Evolutionary conservation across 352 stramenopile genomes (phyloP).

Genomic region (Halophytophthora polymorphica): DNA sequence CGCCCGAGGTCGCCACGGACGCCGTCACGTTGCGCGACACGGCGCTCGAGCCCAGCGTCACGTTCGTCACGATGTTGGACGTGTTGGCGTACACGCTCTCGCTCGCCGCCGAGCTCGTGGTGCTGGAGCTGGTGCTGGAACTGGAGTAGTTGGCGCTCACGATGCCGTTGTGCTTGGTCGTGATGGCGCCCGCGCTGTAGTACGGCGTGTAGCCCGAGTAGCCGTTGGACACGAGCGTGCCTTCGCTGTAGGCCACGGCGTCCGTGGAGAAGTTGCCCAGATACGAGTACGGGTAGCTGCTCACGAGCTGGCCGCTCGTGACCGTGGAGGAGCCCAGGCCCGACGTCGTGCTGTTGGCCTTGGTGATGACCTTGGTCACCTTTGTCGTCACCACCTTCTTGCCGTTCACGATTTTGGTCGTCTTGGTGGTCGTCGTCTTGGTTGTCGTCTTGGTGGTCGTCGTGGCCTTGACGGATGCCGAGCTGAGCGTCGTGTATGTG

Average conservation of each 20-base stretch:
- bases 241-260: conserved; percentile 28
- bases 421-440: conserved; percentile 40
- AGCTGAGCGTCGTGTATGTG: conserved; percentile 34
- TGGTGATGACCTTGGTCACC: conserved; percentile 35
- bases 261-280: conserved; percentile 42
- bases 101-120: conserved; percentile 16
- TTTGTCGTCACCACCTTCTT: conserved; percentile 56
- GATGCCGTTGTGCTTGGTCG: conserved; percentile 55
- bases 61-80: conserved; percentile 34
- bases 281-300: conserved; percentile 41
- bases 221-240: conserved; percentile 38
- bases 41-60: conserved; percentile 36
- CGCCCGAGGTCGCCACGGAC: conserved; percentile 46
- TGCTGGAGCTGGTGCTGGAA: conserved; percentile 24
- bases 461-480: conserved; percentile 33
- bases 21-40: conserved; percentile 38
- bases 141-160: conserved; percentile 37
- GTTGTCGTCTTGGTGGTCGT: conserved; percentile 44
- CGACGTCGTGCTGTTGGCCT: conserved; percentile 30
- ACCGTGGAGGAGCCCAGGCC: conserved; percentile 29
- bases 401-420: conserved; percentile 44
- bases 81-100: conserved; percentile 36
- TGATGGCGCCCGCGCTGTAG: conserved; percentile 38
- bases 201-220: conserved; percentile 47
- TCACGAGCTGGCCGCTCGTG: conserved; percentile 26